A percentile compares a stretch with the other conserved stretches of the same genome.
These are phyloP conservation scores for Rossbeevera mucosa DNA, from an alignment of 768 basidiomycete genomes.

Conservation along the genomic window DNA sequence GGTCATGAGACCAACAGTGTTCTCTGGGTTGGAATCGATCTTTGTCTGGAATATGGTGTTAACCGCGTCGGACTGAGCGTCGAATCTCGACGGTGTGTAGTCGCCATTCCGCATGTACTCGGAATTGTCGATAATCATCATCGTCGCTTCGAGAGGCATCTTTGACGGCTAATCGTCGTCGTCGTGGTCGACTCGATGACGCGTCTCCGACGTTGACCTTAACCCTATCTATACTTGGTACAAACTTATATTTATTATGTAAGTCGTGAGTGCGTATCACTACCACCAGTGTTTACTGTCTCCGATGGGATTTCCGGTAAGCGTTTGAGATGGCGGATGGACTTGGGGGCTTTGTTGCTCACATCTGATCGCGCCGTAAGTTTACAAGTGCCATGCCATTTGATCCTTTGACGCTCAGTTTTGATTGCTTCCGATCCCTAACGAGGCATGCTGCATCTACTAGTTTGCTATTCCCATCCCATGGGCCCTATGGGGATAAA, in stretches of 20 bases:
- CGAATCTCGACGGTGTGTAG: slow-evolving; percentile 80
- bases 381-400: not conserved
- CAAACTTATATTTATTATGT: too few relatives aligned
- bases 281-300: too few relatives aligned
- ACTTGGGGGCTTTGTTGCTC: too few relatives aligned
- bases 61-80: slow-evolving; percentile 89
- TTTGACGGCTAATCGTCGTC: slow-evolving; percentile 28
- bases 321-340: too few relatives aligned
- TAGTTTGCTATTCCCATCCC: not conserved
- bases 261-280: too few relatives aligned
- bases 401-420: not conserved
- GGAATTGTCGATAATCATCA: slow-evolving; percentile 97
- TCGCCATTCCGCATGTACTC: slow-evolving; percentile 97
- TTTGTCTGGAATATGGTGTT: slow-evolving; percentile 88
- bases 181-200: slow-evolving; percentile 23
- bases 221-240: too few relatives aligned
- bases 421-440: not conserved
- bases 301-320: too few relatives aligned
- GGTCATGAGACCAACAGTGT: slow-evolving; percentile 95
- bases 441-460: not conserved
- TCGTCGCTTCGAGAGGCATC: slow-evolving; percentile 97
- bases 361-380: not conserved
- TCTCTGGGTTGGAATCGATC: slow-evolving; percentile 94
- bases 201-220: slow-evolving; percentile 23
- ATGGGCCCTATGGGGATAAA: not conserved